Percentiles rank a stretch among this genome's conserved stretches.
Evolutionary conservation across 2,329 filamentous ascomycete genomes (phyloP).

Genomic region (Ciborinia camelliae): DNA sequence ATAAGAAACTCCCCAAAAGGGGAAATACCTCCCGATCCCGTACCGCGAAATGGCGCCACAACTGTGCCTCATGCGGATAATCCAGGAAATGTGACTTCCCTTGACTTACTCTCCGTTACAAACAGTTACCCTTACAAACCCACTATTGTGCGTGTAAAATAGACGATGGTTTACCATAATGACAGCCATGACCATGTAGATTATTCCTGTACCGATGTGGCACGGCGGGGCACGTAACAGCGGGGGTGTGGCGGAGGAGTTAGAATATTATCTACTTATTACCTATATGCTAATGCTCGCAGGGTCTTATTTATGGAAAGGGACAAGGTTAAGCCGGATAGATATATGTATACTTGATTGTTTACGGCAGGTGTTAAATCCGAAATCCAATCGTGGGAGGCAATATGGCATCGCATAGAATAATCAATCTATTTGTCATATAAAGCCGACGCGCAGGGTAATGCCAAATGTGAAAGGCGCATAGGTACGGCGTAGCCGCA

Average conservation of each 20-base stretch:
- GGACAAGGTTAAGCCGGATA: neutral
- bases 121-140: neutral
- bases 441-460: neutral
- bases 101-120: neutral
- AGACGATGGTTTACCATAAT: conserved; percentile 3
- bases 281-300: neutral
- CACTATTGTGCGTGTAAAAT: neutral
- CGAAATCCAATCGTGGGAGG: neutral
- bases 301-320: neutral
- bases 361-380: conserved; percentile 1
- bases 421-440: conserved; percentile 14
- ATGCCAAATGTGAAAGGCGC: neutral
- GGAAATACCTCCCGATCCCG: neutral
- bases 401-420: conserved; percentile 5
- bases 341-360: conserved; percentile 1
- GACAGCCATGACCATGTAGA: neutral
- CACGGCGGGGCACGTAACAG: conserved; percentile 7
- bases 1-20: neutral
- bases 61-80: conserved; percentile 1
- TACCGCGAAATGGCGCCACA: conserved; percentile 4
- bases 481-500: neutral
- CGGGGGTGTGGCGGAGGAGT: conserved; percentile 4
- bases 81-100: neutral
- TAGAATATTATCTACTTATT: neutral
- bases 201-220: conserved; percentile 3